Evolutionary conservation across 495 filamentous ascomycete genomes (phyloP).

Genomic region (Penicillium arizonense): DNA sequence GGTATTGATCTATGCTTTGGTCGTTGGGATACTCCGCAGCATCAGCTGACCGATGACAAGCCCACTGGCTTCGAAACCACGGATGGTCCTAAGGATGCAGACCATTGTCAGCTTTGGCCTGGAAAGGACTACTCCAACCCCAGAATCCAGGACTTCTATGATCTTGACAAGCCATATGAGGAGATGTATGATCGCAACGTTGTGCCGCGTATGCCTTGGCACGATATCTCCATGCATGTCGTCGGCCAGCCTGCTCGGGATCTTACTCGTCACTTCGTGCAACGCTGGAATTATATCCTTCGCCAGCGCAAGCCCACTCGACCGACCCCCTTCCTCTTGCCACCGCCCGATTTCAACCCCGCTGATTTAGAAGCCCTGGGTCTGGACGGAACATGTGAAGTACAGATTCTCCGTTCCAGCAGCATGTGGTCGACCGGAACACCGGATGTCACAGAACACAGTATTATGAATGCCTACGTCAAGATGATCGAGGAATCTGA

Average conservation of each 20-base stretch:
- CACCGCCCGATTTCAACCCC: slow-evolving; percentile 84
- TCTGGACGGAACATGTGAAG: slow-evolving; percentile 89
- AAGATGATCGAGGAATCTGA: slow-evolving; percentile 93
- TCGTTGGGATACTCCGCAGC: slow-evolving; percentile 94
- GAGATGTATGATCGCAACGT: slow-evolving; percentile 96
- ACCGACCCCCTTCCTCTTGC: slow-evolving; percentile 89
- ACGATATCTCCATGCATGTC: slow-evolving; percentile 98
- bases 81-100: slow-evolving; percentile 77
- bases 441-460: slow-evolving; percentile 76
- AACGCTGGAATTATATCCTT: slow-evolving; percentile 97
- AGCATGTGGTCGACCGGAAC: slow-evolving; percentile 90
- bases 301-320: slow-evolving; percentile 91
- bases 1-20: slow-evolving; percentile 98
- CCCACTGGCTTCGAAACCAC: slow-evolving; percentile 87
- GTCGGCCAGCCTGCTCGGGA: slow-evolving; percentile 95
- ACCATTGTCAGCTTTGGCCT: slow-evolving; percentile 94
- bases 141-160: slow-evolving; percentile 90
- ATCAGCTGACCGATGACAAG: slow-evolving; percentile 88
- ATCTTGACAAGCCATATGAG: slow-evolving; percentile 90
- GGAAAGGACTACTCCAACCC: slow-evolving; percentile 99
- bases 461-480: slow-evolving; percentile 94
- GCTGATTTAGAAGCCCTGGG: slow-evolving; percentile 85
- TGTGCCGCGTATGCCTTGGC: slow-evolving; percentile 96
- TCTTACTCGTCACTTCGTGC: slow-evolving; percentile 95
- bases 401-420: slow-evolving; percentile 91